Percentiles rank a stretch among this genome's conserved stretches.
These are phyloP conservation scores for Sergeia podlipaevii DNA, from an alignment of 208 protist genomes.

Conservation along the genomic window DNA sequence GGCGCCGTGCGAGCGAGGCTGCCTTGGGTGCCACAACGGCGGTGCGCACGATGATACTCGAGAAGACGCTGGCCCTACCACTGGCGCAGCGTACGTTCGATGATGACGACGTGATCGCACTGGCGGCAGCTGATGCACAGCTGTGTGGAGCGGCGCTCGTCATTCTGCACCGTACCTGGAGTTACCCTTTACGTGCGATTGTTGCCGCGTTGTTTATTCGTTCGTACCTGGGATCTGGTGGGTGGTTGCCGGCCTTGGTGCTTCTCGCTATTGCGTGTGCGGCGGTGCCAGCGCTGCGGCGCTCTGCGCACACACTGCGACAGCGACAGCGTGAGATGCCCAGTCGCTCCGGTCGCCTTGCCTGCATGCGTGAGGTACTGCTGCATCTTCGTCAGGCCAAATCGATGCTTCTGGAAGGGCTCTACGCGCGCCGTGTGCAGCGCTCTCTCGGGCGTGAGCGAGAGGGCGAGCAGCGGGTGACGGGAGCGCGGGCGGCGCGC, in stretches of 20 bases:
- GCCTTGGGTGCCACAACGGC: constrained; percentile 52
- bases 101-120: constrained; percentile 40
- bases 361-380: constrained; percentile 36
- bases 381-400: constrained; percentile 48
- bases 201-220: constrained; percentile 28
- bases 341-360: constrained; percentile 18
- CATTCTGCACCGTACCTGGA: constrained; percentile 57
- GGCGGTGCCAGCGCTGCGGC: constrained; percentile 29
- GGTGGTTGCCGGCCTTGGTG: constrained; percentile 25
- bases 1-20: constrained; percentile 30
- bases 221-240: constrained; percentile 41
- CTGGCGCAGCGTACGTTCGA: constrained; percentile 58
- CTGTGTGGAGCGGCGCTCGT: constrained; percentile 31
- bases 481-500: constrained; percentile 6
- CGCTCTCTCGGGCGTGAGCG: constrained; percentile 20
- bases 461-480: constrained; percentile 19
- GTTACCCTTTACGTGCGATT: constrained; percentile 30
- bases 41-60: constrained; percentile 44
- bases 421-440: constrained; percentile 26
- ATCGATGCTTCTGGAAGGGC: constrained; percentile 39
- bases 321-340: constrained; percentile 19
- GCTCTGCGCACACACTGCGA: constrained; percentile 16
- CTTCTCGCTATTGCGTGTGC: constrained; percentile 21
- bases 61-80: constrained; percentile 55
- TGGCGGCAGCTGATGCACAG: constrained; percentile 39